phyloP scores from a whole-genome alignment of 805 yeast genomes.

The Metschnikowia anglica region DNA sequence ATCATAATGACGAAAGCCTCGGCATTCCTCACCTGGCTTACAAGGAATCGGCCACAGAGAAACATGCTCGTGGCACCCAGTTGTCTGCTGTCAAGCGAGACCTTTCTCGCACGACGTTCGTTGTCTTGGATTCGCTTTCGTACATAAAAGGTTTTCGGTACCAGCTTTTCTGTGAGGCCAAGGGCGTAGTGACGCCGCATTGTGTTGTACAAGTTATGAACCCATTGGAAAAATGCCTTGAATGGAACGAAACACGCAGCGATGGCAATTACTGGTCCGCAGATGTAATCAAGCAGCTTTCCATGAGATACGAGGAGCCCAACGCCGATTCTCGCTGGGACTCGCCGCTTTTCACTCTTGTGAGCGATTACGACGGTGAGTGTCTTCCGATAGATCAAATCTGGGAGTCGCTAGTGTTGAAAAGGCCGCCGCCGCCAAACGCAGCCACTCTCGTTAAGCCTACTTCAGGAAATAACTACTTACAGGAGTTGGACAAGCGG shows the following conservation, averaged over 20 bases:
- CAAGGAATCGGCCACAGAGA: constrained; percentile 70
- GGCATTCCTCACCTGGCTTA: constrained; percentile 72
- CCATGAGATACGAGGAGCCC: constrained; percentile 93
- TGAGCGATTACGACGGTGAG: constrained; percentile 49
- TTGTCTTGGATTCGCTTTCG: constrained; percentile 79
- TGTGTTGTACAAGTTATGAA: constrained; percentile 79
- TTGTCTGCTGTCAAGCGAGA: constrained; percentile 88
- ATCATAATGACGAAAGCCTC: constrained; percentile 75
- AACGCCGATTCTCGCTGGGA: constrained; percentile 88
- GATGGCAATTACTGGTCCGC: constrained; percentile 57
- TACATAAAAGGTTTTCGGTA: constrained; percentile 95
- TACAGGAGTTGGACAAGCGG: constrained; percentile 72
- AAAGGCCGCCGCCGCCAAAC: constrained; percentile 71
- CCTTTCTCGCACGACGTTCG: constrained; percentile 64
- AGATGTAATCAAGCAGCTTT: constrained; percentile 61
- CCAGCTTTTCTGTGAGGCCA: constrained; percentile 92
- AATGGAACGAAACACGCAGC: constrained; percentile 52
- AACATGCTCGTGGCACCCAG: constrained; percentile 77
- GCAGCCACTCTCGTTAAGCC: constrained; percentile 82
- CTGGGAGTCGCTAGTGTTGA: constrained; percentile 59
- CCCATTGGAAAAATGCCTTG: constrained; percentile 57
- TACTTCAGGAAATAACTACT: constrained; percentile 70
- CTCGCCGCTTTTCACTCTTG: constrained; percentile 77
- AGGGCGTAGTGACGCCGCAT: constrained; percentile 75
- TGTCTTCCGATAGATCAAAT: constrained; percentile 64